Evolutionary conservation across 1,139 yeast genomes (phyloP), one percentile per base, ranked within the genome.

Genomic region (Geotrichum carabidarum): DNA sequence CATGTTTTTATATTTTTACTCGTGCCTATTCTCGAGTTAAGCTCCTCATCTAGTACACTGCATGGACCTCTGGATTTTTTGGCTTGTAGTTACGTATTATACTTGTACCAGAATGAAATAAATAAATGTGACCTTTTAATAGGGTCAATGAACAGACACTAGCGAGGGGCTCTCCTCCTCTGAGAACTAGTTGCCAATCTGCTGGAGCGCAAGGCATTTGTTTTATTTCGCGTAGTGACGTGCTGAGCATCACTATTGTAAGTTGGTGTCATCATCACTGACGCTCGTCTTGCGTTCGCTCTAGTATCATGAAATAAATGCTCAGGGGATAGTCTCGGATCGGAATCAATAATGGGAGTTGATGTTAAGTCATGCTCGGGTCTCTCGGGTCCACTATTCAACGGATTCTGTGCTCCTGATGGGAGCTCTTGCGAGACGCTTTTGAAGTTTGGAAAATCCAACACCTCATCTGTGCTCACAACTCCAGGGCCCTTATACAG

Each of bases 401-500:
- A 9, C 18, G 44, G 8, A 12, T 22, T 27, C 11, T 22, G 27
- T 34, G 15, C 18, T 14, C 31, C 34, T 1, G 27, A 15, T 2
- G 38, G 14, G 9, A 27, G 14, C 36, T 18, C 51, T 5, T 43
- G 31, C n/a, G 8, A 17, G 12, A 17, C 18, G 34, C 41, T 43
- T 1, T 40, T 14, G 15, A 51, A 51, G 35, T 51, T 45, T 11
- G 54, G 54, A 32, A 49, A 53, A 1, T 53, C 56, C 34, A 53
- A 27, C 32, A 40, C 49, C 17, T 53, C 56, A 12, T 49, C 44
- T 5, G 38, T 38, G 43, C 59, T 63, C 41, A 54, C 55, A 12
- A 40, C 55, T 3, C 55, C 55, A 2, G 65, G 65, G 0, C 63
- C 64, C 8, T 60, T 51, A 5, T 53, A 58, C 44, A 66, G 48